These are phyloP conservation scores for Gypsophila paniculata DNA, from an alignment of 179 eudicot genomes.

Conservation along the genomic window DNA sequence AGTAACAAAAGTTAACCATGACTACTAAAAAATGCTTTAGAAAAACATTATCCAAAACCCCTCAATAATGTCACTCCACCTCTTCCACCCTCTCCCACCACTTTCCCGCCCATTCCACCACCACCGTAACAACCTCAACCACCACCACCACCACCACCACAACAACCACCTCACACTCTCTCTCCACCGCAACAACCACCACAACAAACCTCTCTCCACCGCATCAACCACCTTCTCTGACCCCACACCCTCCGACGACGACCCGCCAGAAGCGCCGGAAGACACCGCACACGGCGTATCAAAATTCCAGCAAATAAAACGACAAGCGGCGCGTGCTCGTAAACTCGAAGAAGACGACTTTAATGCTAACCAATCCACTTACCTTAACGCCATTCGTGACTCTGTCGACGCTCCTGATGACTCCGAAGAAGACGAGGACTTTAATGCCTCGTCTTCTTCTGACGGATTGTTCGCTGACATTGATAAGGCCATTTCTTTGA, in stretches of 20 bases:
- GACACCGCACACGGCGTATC: slow-evolving; percentile 86
- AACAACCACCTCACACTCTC: slow-evolving; percentile 21
- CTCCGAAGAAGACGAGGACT: slow-evolving; percentile 6
- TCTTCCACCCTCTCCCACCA: slow-evolving; percentile 25
- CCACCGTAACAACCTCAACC: slow-evolving; percentile 23
- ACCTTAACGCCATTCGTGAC: slow-evolving; percentile 67
- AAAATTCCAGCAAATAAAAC: slow-evolving; percentile 67
- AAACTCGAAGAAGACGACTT: slow-evolving; percentile 61
- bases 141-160: slow-evolving; percentile 19
- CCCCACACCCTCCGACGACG: slow-evolving; percentile 56
- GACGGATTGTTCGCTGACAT: slow-evolving; percentile 81
- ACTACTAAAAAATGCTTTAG: no score
- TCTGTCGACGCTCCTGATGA: slow-evolving; percentile 55
- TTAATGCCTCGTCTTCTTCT: slow-evolving; percentile 23
- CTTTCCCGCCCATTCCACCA: slow-evolving; percentile 21
- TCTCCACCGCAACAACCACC: slow-evolving; percentile 25
- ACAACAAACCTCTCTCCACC: slow-evolving; percentile 31
- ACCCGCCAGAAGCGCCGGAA: slow-evolving; percentile 90
- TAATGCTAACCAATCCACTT: slow-evolving; percentile 50
- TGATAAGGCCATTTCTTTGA: slow-evolving; percentile 65
- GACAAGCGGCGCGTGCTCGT: slow-evolving; percentile 69
- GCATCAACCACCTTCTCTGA: slow-evolving; percentile 51
- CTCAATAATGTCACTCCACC: slow-evolving; percentile 26
- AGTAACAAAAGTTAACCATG: no score
- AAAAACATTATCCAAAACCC: slow-evolving; percentile 21